Percentiles rank a stretch among this genome's conserved stretches.
Conservation (phyloP, 352 stramenopile genomes). For the Phytophthora multivora region DNA sequence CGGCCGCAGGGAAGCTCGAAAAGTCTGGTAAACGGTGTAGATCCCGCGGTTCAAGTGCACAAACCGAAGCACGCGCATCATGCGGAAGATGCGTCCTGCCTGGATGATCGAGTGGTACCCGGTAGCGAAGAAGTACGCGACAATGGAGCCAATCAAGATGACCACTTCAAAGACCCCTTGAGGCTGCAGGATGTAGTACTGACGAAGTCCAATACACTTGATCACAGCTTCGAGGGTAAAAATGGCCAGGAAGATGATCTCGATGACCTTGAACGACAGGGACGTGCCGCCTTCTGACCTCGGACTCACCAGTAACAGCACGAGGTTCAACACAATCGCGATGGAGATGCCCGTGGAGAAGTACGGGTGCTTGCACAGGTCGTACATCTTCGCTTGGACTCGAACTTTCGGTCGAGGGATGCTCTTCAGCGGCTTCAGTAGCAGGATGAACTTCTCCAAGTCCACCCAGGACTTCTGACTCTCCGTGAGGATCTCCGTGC, state of each 20-base stretch:
- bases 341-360: conserved; percentile 57
- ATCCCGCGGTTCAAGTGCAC: conserved; percentile 75
- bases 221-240: conserved; percentile 60
- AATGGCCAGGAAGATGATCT: conserved; percentile 71
- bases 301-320: conserved; percentile 70
- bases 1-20: conserved; percentile 64
- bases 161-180: conserved; percentile 67
- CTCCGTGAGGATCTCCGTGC: conserved; percentile 80
- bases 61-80: conserved; percentile 80
- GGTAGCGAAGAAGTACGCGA: conserved; percentile 65
- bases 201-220: conserved; percentile 66
- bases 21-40: conserved; percentile 81
- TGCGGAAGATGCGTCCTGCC: conserved; percentile 69
- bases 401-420: conserved; percentile 46
- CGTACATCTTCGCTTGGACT: conserved; percentile 50
- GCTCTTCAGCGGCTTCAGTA: conserved; percentile 64
- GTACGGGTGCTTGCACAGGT: conserved; percentile 64
- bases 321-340: conserved; percentile 74
- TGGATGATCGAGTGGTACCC: conserved; percentile 76
- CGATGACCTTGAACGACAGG: conserved; percentile 57
- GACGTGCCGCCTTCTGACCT: conserved; percentile 25
- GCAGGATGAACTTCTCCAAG: conserved; percentile 78
- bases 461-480: conserved; percentile 83
- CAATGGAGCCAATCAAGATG: conserved; percentile 64
- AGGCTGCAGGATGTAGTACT: conserved; percentile 64